A percentile compares a stretch with the other conserved stretches of the same genome.
phyloP scores from a whole-genome alignment of 495 filamentous ascomycete genomes.

The Cercophora newfieldiana region DNA sequence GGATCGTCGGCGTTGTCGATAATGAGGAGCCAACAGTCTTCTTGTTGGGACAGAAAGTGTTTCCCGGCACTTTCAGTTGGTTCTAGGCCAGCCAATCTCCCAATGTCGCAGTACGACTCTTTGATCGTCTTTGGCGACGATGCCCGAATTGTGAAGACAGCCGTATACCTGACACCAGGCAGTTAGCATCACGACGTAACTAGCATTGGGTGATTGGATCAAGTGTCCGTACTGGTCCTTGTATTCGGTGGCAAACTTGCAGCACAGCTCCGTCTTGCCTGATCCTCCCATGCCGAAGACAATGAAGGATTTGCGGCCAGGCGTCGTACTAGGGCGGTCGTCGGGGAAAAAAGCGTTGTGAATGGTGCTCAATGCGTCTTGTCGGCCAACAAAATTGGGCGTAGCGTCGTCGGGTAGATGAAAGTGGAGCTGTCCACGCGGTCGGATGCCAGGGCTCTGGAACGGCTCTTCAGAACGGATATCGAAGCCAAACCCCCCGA shows the following conservation, averaged over 20 bases:
- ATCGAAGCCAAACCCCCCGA: constrained; percentile 13
- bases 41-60: constrained; percentile 11
- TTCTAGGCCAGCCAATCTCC: constrained; percentile 6
- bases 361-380: not conserved
- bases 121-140: constrained; percentile 12
- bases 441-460: not conserved
- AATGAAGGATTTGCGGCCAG: constrained; percentile 8
- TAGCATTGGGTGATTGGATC: not conserved
- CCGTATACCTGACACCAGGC: constrained; percentile 14
- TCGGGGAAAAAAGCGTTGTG: constrained; percentile 6
- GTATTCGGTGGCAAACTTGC: constrained; percentile 13
- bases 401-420: constrained; percentile 3
- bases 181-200: not conserved
- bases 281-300: constrained; percentile 17
- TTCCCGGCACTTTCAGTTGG: constrained; percentile 11
- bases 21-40: constrained; percentile 15
- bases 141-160: constrained; percentile 15
- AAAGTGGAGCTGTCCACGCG: not conserved
- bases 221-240: constrained; percentile 5
- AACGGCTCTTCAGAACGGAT: constrained; percentile 12
- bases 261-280: constrained; percentile 15
- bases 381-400: constrained; percentile 7
- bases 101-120: constrained; percentile 14
- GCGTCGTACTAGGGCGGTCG: not conserved
- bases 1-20: constrained; percentile 19